A percentile compares a stretch with the other conserved stretches of the same genome.
Evolutionary conservation across 106 monocot genomes (phyloP).

Genomic region (Apostasia ramifera): DNA sequence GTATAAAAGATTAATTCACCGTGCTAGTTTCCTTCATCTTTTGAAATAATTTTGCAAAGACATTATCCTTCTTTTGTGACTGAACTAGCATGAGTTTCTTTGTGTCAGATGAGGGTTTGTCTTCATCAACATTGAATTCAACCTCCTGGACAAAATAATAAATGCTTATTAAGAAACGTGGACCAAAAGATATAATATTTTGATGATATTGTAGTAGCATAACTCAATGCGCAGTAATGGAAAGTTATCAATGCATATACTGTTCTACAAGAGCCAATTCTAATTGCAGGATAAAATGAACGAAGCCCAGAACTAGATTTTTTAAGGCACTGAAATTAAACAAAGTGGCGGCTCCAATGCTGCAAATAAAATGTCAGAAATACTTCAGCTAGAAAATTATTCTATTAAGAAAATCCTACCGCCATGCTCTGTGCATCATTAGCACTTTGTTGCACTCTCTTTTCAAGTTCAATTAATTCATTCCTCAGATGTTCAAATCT

Average conservation of each 20-base stretch:
- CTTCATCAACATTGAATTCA: constrained; percentile 21
- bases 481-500: constrained; percentile 76
- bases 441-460: constrained; percentile 78
- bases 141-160: constrained; percentile 35
- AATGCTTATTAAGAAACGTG: not conserved
- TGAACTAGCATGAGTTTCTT: constrained; percentile 18
- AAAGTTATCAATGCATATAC: too few species aligned
- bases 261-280: too few species aligned
- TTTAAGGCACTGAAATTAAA: too few species aligned
- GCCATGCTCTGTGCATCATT: constrained; percentile 33
- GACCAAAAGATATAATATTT: not conserved
- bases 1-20: constrained; percentile 28
- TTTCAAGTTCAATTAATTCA: constrained; percentile 91
- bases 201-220: not conserved
- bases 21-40: constrained; percentile 86
- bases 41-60: constrained; percentile 70
- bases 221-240: too few species aligned
- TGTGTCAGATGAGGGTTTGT: constrained; percentile 13
- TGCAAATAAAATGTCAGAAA: too few species aligned
- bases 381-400: too few species aligned
- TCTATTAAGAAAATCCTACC: constrained; percentile 23
- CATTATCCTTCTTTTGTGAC: constrained; percentile 43
- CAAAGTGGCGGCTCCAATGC: too few species aligned
- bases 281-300: too few species aligned
- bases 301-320: too few species aligned